Base-by-base conservation (phyloP, 352 stramenopile species). In the Globisporangium polare region DNA sequence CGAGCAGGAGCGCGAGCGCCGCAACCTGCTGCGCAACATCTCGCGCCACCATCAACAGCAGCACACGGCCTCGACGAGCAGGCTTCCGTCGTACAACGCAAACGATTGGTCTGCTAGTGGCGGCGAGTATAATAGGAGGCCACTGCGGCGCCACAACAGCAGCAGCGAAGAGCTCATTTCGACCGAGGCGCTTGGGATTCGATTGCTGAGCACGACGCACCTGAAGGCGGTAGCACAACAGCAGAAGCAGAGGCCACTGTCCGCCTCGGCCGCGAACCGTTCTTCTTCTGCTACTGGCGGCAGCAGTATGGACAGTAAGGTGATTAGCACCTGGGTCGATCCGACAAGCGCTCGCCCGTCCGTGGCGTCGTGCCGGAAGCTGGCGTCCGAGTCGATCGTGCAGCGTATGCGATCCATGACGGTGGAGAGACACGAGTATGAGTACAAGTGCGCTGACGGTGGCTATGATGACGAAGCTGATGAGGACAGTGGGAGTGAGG, bases 1-100 rank as follows among this genome's bases (percentile, higher is more conserved):
- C 8, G 56, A 67, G 7, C 66, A 87, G 41, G 77, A 86, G 62
- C 27, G 71, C 22, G 68, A 80, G 50, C 73, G 80, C 20, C 71
- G 51, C 33, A 74, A 76, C 46, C 42, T 89, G 20, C 65, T 71
- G 7, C 50, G 51, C 0, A 80, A 72, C 43, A 80, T 85, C 51
- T 87, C 79, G n/a, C 53, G 64, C 45, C 69, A 77, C 49, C 55
- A 60, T 13, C 33, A 37, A 13, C 33, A 37, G 33, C 6, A 9
- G 33, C 33, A 31, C n/a, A 33, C 58, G 27, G 17, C 58, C 22
- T 71, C 62, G 0, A 71, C 61, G 0, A 60, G 67, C 22, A 65
- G 58, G 24, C 37, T 74, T 0, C 66, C 29, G n/a, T 63, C 63
- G 17, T 49, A 57, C 22, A 31, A 60, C 22, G 6, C 7, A 45